phyloP scores from a whole-genome alignment of 2,329 filamentous ascomycete species.

The Cladosporium sp. region DNA sequence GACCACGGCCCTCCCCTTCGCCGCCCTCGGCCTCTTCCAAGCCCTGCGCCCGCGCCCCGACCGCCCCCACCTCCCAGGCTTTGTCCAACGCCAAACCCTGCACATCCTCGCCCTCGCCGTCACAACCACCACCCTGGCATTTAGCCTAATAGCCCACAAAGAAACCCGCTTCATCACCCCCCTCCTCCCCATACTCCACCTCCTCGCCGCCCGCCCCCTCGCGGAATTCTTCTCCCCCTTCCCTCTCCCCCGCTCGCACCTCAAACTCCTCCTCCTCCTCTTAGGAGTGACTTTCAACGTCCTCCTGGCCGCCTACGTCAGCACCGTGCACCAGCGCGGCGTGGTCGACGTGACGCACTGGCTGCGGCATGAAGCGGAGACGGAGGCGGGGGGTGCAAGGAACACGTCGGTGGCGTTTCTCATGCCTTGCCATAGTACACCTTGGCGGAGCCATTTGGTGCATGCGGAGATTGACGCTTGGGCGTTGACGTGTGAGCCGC shows the following conservation, averaged over 20 bases:
- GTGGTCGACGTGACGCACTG: constrained; percentile 70
- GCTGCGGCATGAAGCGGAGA: constrained; percentile 70
- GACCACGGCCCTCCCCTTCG: constrained; percentile 78
- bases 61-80: constrained; percentile 22
- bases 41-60: constrained; percentile 25
- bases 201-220: constrained; percentile 68
- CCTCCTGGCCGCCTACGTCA: constrained; percentile 67
- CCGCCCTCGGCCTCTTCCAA: constrained; percentile 59
- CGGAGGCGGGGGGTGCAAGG: constrained; percentile 27
- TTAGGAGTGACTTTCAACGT: constrained; percentile 62
- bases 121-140: constrained; percentile 55
- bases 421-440: constrained; percentile 93
- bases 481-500: constrained; percentile 87
- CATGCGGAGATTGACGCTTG: constrained; percentile 72
- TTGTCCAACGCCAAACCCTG: constrained; percentile 16
- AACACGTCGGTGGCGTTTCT: constrained; percentile 67
- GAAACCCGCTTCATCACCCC: constrained; percentile 97
- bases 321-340: constrained; percentile 74
- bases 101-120: constrained; percentile 54
- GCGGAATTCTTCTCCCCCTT: constrained; percentile 58
- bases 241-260: constrained; percentile 22
- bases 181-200: constrained; percentile 77
- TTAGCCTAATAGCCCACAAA: constrained; percentile 87
- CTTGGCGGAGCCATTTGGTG: constrained; percentile 86
- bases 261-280: constrained; percentile 50